Evolutionary conservation across 2,329 filamentous ascomycete genomes (phyloP), one percentile per base, ranked within the genome.

Genomic region (Paracoccidioides lutzii): DNA sequence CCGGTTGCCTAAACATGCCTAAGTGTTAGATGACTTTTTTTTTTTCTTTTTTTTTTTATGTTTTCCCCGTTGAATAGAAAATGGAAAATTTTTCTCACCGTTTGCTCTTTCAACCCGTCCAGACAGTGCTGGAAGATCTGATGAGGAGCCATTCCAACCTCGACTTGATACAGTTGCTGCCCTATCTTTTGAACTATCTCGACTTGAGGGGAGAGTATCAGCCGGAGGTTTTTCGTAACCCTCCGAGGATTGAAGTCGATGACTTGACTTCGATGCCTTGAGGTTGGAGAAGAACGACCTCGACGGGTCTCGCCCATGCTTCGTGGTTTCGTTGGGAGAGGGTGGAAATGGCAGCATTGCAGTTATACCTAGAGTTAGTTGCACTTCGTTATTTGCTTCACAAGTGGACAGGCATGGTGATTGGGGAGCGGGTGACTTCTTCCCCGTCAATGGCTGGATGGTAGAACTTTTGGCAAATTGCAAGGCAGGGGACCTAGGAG

Each of bases 271-370:
- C 3, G 73, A 73, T 5, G 73, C 73, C 63, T 74, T 75, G 45
- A 76, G 64, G 55, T 69, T 75, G 10, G 73, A 70, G 57, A 76
- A 76, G 55, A 76, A 75, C 3, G 72, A 74, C 51, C 69, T 71
- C 3, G 74, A 76, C 3, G 68, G 62, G 58, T 76, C 74, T 55
- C 74, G 70, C 12, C 62, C 64, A 58, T 76, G 74, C 57, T 71
- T 73, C 5, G 40, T 52, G 60, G 69, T 60, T 48, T 72, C 66
- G 59, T 68, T 71, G 8, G 73, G 69, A 0, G 73, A 75, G 22
- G 72, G 68, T 55, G 73, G 72, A 51, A 72, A 71, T 59, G 70
- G 73, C 40, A 73, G 73, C 56, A 75, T 74, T 8, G 73, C 71
- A 5, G 73, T 75, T 45, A 75, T 66, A 14, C 66, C 68, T n/a